These are phyloP conservation scores for Teunomyces funiuensis DNA, from an alignment of 805 yeast species.

Conservation along the genomic window DNA sequence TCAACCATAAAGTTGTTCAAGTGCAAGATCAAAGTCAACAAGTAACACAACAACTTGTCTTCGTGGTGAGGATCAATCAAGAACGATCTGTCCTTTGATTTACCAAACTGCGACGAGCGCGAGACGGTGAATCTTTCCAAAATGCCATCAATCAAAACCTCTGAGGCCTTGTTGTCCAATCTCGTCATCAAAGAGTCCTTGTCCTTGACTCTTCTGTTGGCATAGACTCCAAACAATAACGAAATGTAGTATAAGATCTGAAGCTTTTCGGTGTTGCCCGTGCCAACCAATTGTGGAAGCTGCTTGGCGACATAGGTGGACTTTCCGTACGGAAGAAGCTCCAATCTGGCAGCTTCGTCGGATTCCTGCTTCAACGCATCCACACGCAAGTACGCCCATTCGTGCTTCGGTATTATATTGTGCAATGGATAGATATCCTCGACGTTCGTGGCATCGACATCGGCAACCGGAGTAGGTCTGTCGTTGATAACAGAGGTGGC, in stretches of 20 bases:
- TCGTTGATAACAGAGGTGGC: conserved; percentile 56
- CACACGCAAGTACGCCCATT: conserved; percentile 63
- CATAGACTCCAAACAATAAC: conserved; percentile 75
- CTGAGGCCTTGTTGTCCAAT: conserved; percentile 67
- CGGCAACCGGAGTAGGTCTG: conserved; percentile 80
- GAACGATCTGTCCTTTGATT: conserved; percentile 73
- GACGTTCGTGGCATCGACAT: conserved; percentile 76
- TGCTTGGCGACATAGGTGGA: conserved; percentile 57
- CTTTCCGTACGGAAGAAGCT: conserved; percentile 59
- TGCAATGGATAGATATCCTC: conserved; percentile 79
- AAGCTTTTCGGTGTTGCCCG: conserved; percentile 53
- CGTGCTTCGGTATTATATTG: conserved; percentile 67
- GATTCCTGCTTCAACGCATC: conserved; percentile 57
- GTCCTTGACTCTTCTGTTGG: conserved; percentile 60
- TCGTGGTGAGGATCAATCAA: conserved; percentile 84
- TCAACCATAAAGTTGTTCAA: conserved; percentile 75
- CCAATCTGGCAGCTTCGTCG: conserved; percentile 47
- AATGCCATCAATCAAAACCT: conserved; percentile 66
- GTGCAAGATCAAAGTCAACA: conserved; percentile 71
- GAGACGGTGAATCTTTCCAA: conserved; percentile 69
- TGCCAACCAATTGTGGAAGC: conserved; percentile 35
- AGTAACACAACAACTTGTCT: conserved; percentile 79
- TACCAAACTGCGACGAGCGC: conserved; percentile 65
- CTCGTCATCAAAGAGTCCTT: conserved; percentile 60
- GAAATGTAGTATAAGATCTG: conserved; percentile 81